phyloP scores from a whole-genome alignment of 345 rosid genomes.

The Eucalyptus pauciflora region DNA sequence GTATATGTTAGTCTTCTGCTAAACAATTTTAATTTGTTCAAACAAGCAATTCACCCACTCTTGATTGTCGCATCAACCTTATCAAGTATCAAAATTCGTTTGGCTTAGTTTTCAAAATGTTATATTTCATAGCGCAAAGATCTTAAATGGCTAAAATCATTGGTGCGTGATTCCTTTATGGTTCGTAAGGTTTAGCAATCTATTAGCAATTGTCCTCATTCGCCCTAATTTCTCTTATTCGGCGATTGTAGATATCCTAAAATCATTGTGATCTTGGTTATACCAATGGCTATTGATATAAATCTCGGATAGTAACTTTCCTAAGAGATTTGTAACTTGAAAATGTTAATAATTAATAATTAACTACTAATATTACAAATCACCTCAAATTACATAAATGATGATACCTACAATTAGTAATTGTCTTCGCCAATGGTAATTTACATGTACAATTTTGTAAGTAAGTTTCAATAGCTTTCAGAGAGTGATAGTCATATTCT shows the following conservation, averaged over 20 bases:
- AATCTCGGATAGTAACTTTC: neutral
- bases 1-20: neutral
- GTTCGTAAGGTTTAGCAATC: neutral
- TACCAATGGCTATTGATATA: neutral
- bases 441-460: neutral
- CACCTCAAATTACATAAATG: neutral
- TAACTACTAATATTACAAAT: neutral
- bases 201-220: neutral
- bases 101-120: too few species aligned
- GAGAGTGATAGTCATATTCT: neutral
- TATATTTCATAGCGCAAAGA: too few species aligned
- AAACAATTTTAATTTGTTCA: too few species aligned
- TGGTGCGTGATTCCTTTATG: neutral
- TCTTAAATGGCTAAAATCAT: too few species aligned
- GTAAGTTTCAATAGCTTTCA: neutral
- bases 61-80: too few species aligned
- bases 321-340: neutral
- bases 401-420: neutral
- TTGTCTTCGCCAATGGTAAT: neutral
- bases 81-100: too few species aligned
- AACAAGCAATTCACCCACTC: neutral
- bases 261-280: neutral
- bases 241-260: neutral
- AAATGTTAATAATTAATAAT: too few species aligned
- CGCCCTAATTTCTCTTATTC: neutral